Conservation (phyloP, 352 stramenopile genomes). For the Phytophthora sojae region DNA sequence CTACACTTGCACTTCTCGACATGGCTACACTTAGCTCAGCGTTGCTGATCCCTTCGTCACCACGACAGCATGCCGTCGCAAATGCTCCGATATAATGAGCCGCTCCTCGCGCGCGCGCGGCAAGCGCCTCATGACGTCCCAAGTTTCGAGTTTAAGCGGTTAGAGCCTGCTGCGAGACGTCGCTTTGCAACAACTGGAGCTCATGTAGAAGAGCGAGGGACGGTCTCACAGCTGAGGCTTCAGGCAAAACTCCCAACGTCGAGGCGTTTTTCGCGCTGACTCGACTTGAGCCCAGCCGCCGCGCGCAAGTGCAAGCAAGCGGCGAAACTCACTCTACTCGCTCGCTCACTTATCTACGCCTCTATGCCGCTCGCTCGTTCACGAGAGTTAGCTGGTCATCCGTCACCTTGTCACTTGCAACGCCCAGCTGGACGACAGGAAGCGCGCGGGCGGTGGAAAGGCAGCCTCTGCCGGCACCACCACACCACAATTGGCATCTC, state of each 20-base stretch:
- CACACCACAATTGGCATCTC: conserved; percentile 22
- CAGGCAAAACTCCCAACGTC: neutral
- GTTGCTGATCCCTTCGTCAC: conserved; percentile 3
- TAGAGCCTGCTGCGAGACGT: neutral
- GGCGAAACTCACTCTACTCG: conserved; percentile 9
- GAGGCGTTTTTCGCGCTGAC: neutral
- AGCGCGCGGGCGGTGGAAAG: conserved; percentile 16
- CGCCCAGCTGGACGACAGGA: conserved; percentile 32
- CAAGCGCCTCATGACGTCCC: neutral
- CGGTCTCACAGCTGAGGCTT: neutral
- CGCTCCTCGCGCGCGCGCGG: neutral
- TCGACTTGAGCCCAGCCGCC: neutral
- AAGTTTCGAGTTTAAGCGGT: neutral
- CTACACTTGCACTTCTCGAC: conserved; percentile 36
- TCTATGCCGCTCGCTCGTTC: conserved; percentile 27
- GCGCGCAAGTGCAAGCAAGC: conserved; percentile 5
- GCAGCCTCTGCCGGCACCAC: conserved; percentile 28
- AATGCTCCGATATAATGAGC: neutral
- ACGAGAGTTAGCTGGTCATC: conserved; percentile 23
- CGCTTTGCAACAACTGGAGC: conserved; percentile 1
- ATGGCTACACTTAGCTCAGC: conserved; percentile 25
- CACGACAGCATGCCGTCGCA: neutral
- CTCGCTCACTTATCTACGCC: neutral
- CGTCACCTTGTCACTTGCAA: conserved; percentile 32
- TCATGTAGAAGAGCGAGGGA: neutral